Evolutionary conservation across 768 basidiomycete genomes (phyloP).

Genomic region (Serendipita vermifera): DNA sequence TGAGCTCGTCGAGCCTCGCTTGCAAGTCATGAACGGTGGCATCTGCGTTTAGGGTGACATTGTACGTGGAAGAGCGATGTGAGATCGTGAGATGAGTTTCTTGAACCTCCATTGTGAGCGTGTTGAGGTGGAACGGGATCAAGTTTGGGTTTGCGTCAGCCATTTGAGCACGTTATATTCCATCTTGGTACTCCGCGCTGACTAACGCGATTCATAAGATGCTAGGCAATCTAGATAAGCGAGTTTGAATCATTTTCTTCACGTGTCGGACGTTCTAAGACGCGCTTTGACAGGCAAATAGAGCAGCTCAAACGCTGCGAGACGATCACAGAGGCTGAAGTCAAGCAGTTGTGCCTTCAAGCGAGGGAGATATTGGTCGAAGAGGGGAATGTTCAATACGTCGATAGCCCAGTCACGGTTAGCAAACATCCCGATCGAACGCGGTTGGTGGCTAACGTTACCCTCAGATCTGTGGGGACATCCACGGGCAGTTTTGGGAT

Average conservation of each 20-base stretch:
- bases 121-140: not conserved
- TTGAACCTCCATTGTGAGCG: not conserved
- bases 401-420: constrained; percentile 83
- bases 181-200: not conserved
- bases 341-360: constrained; percentile 89
- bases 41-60: constrained; percentile 37
- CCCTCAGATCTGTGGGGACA: constrained; percentile 69
- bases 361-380: constrained; percentile 95
- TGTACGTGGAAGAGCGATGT: constrained; percentile 21
- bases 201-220: not conserved
- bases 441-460: not conserved
- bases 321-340: constrained; percentile 89
- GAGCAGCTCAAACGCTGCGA: constrained; percentile 88
- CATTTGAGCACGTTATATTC: not conserved
- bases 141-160: not conserved
- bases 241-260: not conserved
- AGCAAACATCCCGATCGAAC: not conserved
- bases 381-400: constrained; percentile 92
- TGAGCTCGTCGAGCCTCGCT: constrained; percentile 44
- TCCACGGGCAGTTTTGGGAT: constrained; percentile 98
- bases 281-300: constrained; percentile 66
- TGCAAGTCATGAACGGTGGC: constrained; percentile 42
- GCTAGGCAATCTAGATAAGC: constrained; percentile 6
- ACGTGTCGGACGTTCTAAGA: not conserved
- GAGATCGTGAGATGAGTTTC: constrained; percentile 7